These are phyloP conservation scores for Trichoderma oligosporum DNA, from an alignment of 2,329 filamentous ascomycete species.

Conservation along the genomic window DNA sequence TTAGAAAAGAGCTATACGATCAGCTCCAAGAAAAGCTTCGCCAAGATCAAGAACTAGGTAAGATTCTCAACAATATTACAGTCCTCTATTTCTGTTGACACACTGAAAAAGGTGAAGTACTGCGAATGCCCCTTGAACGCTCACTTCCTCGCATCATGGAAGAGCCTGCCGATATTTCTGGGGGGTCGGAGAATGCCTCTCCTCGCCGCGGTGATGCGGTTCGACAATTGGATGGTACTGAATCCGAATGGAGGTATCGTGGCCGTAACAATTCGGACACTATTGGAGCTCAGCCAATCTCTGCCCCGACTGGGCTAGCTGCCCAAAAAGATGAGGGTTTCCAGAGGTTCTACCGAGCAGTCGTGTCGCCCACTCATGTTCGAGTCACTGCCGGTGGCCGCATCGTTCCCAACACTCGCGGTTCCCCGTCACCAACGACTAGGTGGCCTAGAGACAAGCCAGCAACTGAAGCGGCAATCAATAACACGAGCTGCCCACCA, in stretches of 20 bases:
- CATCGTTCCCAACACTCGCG: conserved; percentile 62
- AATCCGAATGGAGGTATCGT: conserved; percentile 43
- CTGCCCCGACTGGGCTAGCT: conserved; percentile 49
- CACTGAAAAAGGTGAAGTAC: conserved; percentile 29
- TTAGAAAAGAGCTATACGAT: conserved; percentile 28
- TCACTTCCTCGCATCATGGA: conserved; percentile 33
- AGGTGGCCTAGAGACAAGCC: conserved; percentile 47
- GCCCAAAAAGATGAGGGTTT: conserved; percentile 63
- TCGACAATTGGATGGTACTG: conserved; percentile 39
- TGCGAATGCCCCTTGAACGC: conserved; percentile 29
- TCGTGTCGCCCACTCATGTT: conserved; percentile 64
- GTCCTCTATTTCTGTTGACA: no score
- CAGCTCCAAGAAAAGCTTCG: conserved; percentile 35
- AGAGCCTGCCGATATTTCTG: conserved; percentile 24
- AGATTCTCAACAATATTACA: conserved; percentile 20
- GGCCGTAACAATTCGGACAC: conserved; percentile 45
- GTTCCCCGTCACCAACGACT: conserved; percentile 48
- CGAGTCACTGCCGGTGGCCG: conserved; percentile 64
- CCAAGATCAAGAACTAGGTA: conserved; percentile 42
- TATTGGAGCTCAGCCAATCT: conserved; percentile 45
- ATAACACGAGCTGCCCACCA: conserved; percentile 22
- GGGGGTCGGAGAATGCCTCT: conserved; percentile 6
- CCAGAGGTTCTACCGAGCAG: conserved; percentile 63
- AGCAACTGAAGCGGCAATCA: conserved; percentile 26
- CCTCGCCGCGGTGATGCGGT: conserved; percentile 23